Conservation (phyloP, 2,329 filamentous ascomycete genomes). For the Akanthomyces lecanii region DNA sequence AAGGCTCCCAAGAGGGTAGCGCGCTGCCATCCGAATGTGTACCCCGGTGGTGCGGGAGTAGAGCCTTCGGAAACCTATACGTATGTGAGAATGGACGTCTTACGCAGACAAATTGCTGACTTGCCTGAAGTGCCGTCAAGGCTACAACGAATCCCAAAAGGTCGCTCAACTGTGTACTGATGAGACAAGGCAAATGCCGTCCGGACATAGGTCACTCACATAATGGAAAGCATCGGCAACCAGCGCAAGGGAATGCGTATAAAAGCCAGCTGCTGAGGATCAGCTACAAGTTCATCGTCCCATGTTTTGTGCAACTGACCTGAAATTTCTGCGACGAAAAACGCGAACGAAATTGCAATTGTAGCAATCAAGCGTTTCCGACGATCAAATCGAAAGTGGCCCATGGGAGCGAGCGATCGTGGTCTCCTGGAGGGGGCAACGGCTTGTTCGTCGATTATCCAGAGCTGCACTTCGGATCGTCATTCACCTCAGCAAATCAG, state of each 20-base stretch:
- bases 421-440: not conserved
- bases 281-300: not conserved
- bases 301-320: conserved; percentile 31
- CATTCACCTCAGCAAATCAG: not conserved
- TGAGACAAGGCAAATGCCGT: not conserved
- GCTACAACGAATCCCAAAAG: conserved; percentile 66
- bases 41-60: conserved; percentile 45
- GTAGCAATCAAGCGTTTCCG: conserved; percentile 45
- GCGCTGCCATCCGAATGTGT: conserved; percentile 70
- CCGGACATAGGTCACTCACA: conserved; percentile 37
- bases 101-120: conserved; percentile 20
- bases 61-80: conserved; percentile 52
- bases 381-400: conserved; percentile 22
- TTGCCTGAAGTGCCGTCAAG: conserved; percentile 58
- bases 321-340: conserved; percentile 49
- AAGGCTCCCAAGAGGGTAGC: conserved; percentile 71
- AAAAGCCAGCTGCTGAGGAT: conserved; percentile 53
- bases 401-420: conserved; percentile 18
- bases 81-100: not conserved
- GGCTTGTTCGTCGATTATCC: not conserved
- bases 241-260: conserved; percentile 66
- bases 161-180: conserved; percentile 56
- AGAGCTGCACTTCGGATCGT: not conserved
- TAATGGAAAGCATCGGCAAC: conserved; percentile 78
- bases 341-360: conserved; percentile 46